Evolutionary conservation across 2,329 filamentous ascomycete species (phyloP), one percentile per base, ranked within the genome.

Genomic region (Endothia cerciana): DNA sequence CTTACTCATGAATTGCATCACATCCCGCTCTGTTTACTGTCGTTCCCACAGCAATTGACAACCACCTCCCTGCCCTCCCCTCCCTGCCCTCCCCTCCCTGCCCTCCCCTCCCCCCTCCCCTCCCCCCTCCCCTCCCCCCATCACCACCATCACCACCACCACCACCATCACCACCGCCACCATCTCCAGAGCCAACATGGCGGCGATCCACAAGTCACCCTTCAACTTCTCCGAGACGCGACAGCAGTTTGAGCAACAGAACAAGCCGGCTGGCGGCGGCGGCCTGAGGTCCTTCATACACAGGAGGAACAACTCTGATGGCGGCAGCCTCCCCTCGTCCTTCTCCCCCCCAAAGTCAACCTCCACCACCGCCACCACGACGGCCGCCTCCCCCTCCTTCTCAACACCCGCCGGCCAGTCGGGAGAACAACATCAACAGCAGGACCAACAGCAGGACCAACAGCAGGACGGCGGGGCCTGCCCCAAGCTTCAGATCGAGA

Each of bases 221-320:
- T 68, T 66, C 60, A 68, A 65, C 60, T 68, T 68, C 43, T 63
- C 60, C n/a, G 66, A 68, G 43, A 59, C 63, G 28, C 63, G 66
- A 49, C 66, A 68, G 43, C 66, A 68, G 30, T 68, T 66, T 43
- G 66, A 68, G 51, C 36, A 58, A 19, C 65, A 68, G 53, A 57
- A 51, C 66, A 68, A 65, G 15, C 47, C 47, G 36, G 40, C 62
- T 11, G 53, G 63, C 22, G 41, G 63, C 11, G 53, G 63, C 22
- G 66, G 66, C 5, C 40, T 63, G 63, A 57, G 63, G 58, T 66
- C 66, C 1, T 66, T 65, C 30, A 62, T 68, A 30, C 66, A 68
- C 19, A 68, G 60, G 66, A 61, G 60, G 41, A 68, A 68, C 43
- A 68, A 65, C 38, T 63, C 64, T 11, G 66, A 68, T 55, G 59